These are phyloP conservation scores for Blastocystis sp. DNA, from an alignment of 352 stramenopile genomes.

Conservation along the genomic window DNA sequence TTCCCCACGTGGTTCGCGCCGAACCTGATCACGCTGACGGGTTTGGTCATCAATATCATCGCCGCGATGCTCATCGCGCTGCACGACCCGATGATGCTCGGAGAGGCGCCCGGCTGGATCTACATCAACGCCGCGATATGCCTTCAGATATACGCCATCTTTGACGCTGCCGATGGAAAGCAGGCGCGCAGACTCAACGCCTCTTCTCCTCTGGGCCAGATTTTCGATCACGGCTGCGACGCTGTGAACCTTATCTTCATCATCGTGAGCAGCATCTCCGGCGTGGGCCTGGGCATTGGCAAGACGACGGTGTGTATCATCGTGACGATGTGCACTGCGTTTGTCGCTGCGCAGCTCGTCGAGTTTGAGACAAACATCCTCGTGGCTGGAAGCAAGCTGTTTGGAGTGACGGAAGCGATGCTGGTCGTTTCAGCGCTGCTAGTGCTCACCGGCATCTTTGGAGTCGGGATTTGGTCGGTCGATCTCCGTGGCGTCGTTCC, in stretches of 20 bases:
- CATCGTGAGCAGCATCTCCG: conserved; percentile 35
- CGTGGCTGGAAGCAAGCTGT: neutral
- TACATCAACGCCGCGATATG: conserved; percentile 82
- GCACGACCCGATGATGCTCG: conserved; percentile 38
- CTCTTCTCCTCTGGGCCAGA: conserved; percentile 91
- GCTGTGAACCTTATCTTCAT: conserved; percentile 57
- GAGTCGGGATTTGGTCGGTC: conserved; percentile 16
- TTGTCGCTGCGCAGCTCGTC: conserved; percentile 5
- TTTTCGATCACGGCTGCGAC: conserved; percentile 92
- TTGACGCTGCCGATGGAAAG: conserved; percentile 98
- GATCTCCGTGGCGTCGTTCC: conserved; percentile 5
- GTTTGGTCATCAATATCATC: conserved; percentile 79
- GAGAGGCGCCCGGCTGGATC: conserved; percentile 75
- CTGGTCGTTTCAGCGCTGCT: neutral
- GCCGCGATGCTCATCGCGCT: conserved; percentile 81
- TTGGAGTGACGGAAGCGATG: conserved; percentile 28
- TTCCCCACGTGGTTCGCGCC: conserved; percentile 71
- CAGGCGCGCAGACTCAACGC: conserved; percentile 90
- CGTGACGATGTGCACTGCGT: neutral
- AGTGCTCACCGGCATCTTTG: conserved; percentile 21
- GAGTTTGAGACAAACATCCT: neutral
- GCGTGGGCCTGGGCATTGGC: neutral
- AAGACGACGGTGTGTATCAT: neutral
- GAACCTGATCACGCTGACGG: conserved; percentile 60
- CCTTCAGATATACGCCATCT: conserved; percentile 88